Conservation (phyloP, 176 grass and related monocot genomes). For the Hordeum vulgare region MorexV3_pseudomolecules_assembly NC_058523.1:8706843-8707342, state of each 20-base stretch:
- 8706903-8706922: background rate
- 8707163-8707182: slow-evolving; percentile 59
- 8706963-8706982: background rate
- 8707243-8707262: slow-evolving; percentile 88
- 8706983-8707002: background rate
- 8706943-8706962: background rate
- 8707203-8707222: slow-evolving; percentile 26
- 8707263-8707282: slow-evolving; percentile 95
- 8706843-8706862: background rate
- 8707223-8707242: slow-evolving; percentile 85
- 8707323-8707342: background rate
- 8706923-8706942: background rate
- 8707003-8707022: background rate
- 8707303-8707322: slow-evolving; percentile 3
- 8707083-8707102: background rate
- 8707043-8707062: background rate
- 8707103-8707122: background rate
- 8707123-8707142: slow-evolving; percentile 35
- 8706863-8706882: background rate
- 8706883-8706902: background rate
- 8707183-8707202: slow-evolving; percentile 36
- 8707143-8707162: slow-evolving; percentile 79
- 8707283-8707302: slow-evolving; percentile 50
- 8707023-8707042: background rate
- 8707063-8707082: background rate